These are phyloP conservation scores for Cryptomeria japonica DNA, from an alignment of 75 land plant species.

Conservation along the genomic window DNA sequence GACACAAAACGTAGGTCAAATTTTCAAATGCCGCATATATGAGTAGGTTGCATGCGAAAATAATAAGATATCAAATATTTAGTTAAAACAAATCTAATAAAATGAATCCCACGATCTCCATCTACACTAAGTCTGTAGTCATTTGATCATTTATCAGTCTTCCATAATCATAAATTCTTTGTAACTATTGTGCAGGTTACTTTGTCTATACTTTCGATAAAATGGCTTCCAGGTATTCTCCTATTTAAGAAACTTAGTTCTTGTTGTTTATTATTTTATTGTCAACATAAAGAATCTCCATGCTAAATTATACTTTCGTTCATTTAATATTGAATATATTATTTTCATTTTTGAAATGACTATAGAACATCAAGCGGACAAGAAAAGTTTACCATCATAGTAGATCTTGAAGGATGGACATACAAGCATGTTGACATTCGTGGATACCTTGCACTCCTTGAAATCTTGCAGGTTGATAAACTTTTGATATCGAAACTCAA, in stretches of 20 bases:
- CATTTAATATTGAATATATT: background rate
- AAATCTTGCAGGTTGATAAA: slow-evolving; percentile 63
- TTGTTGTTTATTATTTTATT: background rate
- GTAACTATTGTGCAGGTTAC: slow-evolving; percentile 17
- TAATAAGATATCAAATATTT: background rate
- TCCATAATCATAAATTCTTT: background rate
- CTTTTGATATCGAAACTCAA: background rate
- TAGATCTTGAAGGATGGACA: slow-evolving; percentile 69
- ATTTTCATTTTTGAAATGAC: background rate
- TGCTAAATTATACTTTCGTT: background rate
- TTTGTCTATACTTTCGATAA: slow-evolving; percentile 26
- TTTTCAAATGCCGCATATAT: background rate
- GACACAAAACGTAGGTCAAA: slow-evolving; percentile 19
- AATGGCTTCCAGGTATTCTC: slow-evolving; percentile 15
- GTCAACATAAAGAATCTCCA: background rate
- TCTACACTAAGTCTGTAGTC: background rate
- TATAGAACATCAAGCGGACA: slow-evolving; percentile 55
- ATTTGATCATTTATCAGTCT: background rate
- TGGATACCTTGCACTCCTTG: slow-evolving; percentile 52
- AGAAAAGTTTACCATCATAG: slow-evolving; percentile 56
- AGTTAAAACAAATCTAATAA: background rate
- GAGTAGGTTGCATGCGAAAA: background rate
- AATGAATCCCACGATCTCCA: background rate
- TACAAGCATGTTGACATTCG: slow-evolving; percentile 64
- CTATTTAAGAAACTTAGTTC: background rate